Evolutionary conservation across 768 basidiomycete species (phyloP), one percentile per base, ranked within the genome.

Genomic region (Hygrophoropsis aurantiaca): DNA sequence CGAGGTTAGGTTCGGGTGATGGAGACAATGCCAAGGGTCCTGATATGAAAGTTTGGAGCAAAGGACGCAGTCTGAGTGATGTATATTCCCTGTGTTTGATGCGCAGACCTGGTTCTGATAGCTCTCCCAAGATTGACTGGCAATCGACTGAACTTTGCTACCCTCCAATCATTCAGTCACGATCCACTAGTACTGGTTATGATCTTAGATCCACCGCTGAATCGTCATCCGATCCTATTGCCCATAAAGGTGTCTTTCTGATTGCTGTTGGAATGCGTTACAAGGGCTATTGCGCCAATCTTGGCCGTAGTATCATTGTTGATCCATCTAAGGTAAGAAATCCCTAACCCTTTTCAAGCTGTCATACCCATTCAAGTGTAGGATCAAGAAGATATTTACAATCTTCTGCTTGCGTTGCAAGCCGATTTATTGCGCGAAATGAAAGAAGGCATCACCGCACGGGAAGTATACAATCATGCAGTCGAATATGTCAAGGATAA

Each of bases 91-190:
- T 21, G 46, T 33, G 18, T 25, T 23, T 42, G 21, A 25, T 30
- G 6, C 40, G 20, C 33, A 20, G 32, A 15, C 16, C 36, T 43
- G 20, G 6, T 9, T 21, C 36, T 38, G 16, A 38, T 7, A 16
- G 16, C 20, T 16, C 15, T 33, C 42, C 48, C 11, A 57, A 97
- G 90, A 78, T 93, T 46, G 93, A 99, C 61, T 95, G 90, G 81
- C 71, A 74, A n/a, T 78, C 84, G 2, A 86, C 88, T 5, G 97
- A 99, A 66, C 95, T 94, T 68, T 89, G 90, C 56, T 97, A 95
- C 66, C 82, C 90, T 2, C 94, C 95, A 2, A 94, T 97, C 64
- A 90, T 98, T 61, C 95, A 97, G 56, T 97, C 94, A 5, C 87
- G 86, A 34, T 87, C 90, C 7, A 87, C 87, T 27, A 80, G 76